Evolutionary conservation across 768 basidiomycete species (phyloP), one percentile per base, ranked within the genome.

Genomic region (Auricularia auricula-judae): DNA sequence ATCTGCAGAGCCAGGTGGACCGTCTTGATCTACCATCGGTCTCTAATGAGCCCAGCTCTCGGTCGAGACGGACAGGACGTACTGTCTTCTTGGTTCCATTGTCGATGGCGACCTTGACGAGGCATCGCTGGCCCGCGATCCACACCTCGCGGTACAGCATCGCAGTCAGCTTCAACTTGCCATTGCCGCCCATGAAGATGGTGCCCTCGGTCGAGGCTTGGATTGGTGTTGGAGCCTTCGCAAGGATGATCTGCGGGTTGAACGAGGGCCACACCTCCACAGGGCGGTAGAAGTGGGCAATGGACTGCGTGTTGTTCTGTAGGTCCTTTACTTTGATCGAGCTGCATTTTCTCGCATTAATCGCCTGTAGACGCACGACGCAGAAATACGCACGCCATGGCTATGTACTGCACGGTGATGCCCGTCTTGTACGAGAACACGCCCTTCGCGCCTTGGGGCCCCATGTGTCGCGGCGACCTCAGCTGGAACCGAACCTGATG

Each of bases 211-310:
- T 78, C 14, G 81, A 80, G 35, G 83, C 82, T 66, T 82, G 80
- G 14, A 93, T 72, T 2, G 87, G 85, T 44, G 81, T 78, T 14
- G 80, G 74, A 3, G 85, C 80, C 3, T 88, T 80, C 2, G 84
- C 79, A 18, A 97, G 82, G 23, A 86, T 78, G 3, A 77, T 64
- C 21, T 80, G 75, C 3, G 88, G 83, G 65, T 90, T 81, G 21
- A 93, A 74, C 58, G 83, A 83, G 1, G 93, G 92, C 84, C 86
- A 92, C 35, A 95, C 77, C 63, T 86, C 84, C 73, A 91, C 87
- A 58, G 85, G 77, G 8, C 93, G 85, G 73, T 94, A 96, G 73
- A 95, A 93, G 74, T 97, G 93, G 3, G 93, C 88, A 39, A 95
- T 87, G 3, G 89, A 91, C 14, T 83, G 80, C 68, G 81, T 81